Evolutionary conservation across 352 stramenopile species (phyloP).

Genomic region (Phytophthora pinifolia): DNA sequence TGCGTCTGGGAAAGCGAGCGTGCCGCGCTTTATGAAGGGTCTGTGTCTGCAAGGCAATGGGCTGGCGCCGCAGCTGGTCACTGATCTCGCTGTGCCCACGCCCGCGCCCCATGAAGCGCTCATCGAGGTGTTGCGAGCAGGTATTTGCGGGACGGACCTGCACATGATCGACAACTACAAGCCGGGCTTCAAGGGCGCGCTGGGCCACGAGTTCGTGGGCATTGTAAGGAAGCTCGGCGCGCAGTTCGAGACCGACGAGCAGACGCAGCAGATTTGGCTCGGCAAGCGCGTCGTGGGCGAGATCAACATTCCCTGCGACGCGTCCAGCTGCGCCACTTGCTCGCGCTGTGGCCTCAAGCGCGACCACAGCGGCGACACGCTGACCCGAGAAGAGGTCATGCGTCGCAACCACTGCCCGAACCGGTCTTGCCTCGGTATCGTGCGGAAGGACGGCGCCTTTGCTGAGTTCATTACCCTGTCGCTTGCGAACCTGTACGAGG

Average conservation of each 20-base stretch:
- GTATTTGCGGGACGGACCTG: conserved; percentile 75
- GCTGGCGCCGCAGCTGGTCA: conserved; percentile 28
- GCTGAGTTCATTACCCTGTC: conserved; percentile 85
- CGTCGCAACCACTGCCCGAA: conserved; percentile 88
- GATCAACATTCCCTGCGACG: conserved; percentile 89
- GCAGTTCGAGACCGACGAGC: conserved; percentile 23
- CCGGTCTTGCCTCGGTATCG: conserved; percentile 81
- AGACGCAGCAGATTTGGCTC: conserved; percentile 38
- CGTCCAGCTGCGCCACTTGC: conserved; percentile 47
- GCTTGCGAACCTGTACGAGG: conserved; percentile 78
- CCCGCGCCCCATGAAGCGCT: conserved; percentile 47
- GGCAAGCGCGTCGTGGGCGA: conserved; percentile 89
- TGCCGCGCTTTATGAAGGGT: conserved; percentile 43
- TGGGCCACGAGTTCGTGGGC: conserved; percentile 92
- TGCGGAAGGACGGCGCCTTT: conserved; percentile 79
- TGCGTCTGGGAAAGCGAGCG: conserved; percentile 7
- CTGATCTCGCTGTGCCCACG: conserved; percentile 38
- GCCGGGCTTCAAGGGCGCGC: conserved; percentile 53
- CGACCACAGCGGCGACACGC: conserved; percentile 15
- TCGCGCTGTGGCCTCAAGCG: conserved; percentile 17
- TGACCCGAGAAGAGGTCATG: conserved; percentile 34
- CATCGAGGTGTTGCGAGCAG: conserved; percentile 59
- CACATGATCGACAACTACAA: conserved; percentile 82
- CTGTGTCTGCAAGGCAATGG: conserved; percentile 49
- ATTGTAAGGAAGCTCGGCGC: conserved; percentile 66